Percentiles rank a stretch among this genome's conserved stretches.
These are phyloP conservation scores for Sporisorium sorghi DNA, from an alignment of 1,284 basidiomycete species.

Conservation along the genomic window DNA sequence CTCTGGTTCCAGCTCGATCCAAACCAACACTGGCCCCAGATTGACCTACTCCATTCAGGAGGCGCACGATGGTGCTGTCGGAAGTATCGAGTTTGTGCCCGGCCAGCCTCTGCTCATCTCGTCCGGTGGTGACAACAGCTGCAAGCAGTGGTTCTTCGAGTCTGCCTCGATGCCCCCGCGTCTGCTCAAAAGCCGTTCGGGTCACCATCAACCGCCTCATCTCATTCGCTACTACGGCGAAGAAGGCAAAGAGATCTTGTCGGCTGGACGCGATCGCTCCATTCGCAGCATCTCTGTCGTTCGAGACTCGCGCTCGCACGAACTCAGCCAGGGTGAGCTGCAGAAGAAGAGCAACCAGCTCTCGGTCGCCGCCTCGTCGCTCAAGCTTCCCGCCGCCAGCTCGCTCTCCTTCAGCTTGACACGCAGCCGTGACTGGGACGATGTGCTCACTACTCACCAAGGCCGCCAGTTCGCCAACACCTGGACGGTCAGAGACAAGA, in stretches of 20 bases:
- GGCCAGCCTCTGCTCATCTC: slow-evolving; percentile 59
- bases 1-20: slow-evolving; percentile 17
- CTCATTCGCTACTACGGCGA: slow-evolving; percentile 94
- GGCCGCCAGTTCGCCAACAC: slow-evolving; percentile 71
- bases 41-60: slow-evolving; percentile 65
- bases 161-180: slow-evolving; percentile 76
- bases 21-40: slow-evolving; percentile 48
- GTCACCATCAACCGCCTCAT: slow-evolving; percentile 90
- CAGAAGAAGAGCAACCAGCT: slow-evolving; percentile 82
- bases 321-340: slow-evolving; percentile 88
- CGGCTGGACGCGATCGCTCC: slow-evolving; percentile 77
- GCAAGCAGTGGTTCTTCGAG: slow-evolving; percentile 93
- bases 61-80: slow-evolving; percentile 62
- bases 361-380: slow-evolving; percentile 78
- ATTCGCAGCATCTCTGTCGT: slow-evolving; percentile 91
- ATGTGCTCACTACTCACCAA: slow-evolving; percentile 88
- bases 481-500: slow-evolving; percentile 64
- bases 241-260: slow-evolving; percentile 90
- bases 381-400: slow-evolving; percentile 76
- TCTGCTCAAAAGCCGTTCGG: slow-evolving; percentile 89
- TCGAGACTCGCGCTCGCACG: slow-evolving; percentile 74
- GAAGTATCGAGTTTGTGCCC: slow-evolving; percentile 63
- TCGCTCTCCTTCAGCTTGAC: slow-evolving; percentile 82
- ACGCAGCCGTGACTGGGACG: slow-evolving; percentile 95
- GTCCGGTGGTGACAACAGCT: slow-evolving; percentile 64